These are phyloP conservation scores for Penicillium sp. DNA, from an alignment of 2,329 filamentous ascomycete genomes.

Conservation along the genomic window DNA sequence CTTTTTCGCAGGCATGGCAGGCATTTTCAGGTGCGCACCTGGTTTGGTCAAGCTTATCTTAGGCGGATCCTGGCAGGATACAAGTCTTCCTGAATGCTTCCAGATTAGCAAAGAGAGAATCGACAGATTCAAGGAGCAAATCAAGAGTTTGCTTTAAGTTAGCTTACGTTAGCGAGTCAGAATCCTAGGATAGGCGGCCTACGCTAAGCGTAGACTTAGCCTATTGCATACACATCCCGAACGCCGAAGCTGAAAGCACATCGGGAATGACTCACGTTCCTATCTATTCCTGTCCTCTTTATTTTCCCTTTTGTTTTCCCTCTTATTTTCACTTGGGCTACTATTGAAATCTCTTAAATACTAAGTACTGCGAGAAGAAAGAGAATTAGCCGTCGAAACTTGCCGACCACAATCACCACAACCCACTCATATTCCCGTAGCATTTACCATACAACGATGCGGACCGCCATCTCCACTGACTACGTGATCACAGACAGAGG, in stretches of 20 bases:
- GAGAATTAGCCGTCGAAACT: neutral
- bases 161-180: neutral
- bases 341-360: neutral
- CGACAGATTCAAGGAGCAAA: neutral
- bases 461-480: slow-evolving; percentile 18
- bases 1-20: neutral
- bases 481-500: slow-evolving; percentile 38
- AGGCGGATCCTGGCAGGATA: neutral
- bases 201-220: neutral
- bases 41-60: neutral
- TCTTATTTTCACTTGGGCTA: neutral
- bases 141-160: neutral
- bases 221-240: neutral
- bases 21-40: neutral
- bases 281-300: neutral
- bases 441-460: neutral
- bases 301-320: neutral
- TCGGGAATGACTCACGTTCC: neutral
- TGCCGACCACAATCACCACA: slow-evolving; percentile 4
- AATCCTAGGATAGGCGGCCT: neutral
- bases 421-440: neutral
- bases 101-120: neutral
- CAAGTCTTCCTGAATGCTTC: neutral
- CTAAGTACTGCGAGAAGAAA: neutral
- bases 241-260: neutral